Evolutionary conservation across 495 filamentous ascomycete species (phyloP), one percentile per base, ranked within the genome.

Genomic region (Hypoxylon fuscum): DNA sequence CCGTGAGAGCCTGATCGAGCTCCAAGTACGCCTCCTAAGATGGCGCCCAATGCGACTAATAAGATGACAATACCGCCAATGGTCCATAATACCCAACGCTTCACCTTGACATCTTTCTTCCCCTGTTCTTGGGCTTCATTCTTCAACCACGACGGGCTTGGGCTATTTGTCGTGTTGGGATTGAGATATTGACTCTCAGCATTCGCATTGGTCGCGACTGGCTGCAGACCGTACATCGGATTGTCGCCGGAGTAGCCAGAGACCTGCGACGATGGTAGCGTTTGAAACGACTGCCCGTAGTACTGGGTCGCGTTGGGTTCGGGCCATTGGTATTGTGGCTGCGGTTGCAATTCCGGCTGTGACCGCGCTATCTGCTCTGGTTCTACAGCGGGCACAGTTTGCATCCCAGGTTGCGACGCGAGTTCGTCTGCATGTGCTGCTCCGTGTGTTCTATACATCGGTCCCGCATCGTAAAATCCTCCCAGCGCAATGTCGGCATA

Each of bases 281-380:
- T 60, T 15, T 51, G 55, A 20, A 34, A 55, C 7, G 55, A 45
- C 29, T 60, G 55, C 5, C 62, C 55, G n/a, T 59, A 47, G n/a
- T 46, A 17, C 9, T 51, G 55, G 20, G 40, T 46, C 40, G 31
- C 40, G 12, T 23, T 53, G 0, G 44, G 21, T 10, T 34, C 31
- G 9, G 47, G 34, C 41, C 54, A 45, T 56, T 31, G 46, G 14
- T 42, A 20, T 34, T 42, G 44, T 9, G 25, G 38, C 18, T 53
- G 61, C 10, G 18, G 25, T n/a, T 15, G 43, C 18, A 40, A 10
- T 44, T 34, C 23, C 17, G 44, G 20, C 3, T 52, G 47, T n/a
- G 48, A 45, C 22, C 5, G 47, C 14, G 47, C 38, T 31, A 23
- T 1, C 22, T 46, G 29, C 27, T 41, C 45, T 5, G 17, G n/a